Evolutionary conservation across 345 rosid genomes (phyloP).

Genomic region (Hibiscus tridactylites): DNA sequence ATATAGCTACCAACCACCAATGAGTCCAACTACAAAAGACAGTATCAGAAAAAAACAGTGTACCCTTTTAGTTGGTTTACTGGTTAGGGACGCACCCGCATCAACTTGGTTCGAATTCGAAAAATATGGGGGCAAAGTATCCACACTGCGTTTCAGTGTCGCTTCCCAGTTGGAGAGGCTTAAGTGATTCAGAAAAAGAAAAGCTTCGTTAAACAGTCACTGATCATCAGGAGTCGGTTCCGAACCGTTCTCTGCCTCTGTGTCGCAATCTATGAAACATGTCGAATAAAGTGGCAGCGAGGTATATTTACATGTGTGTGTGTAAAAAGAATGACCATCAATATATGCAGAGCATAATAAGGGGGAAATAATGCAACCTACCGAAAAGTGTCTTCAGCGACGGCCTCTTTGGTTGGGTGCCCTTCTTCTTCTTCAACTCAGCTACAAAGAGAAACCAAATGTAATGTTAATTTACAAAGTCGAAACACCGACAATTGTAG

Average conservation of each 20-base stretch:
- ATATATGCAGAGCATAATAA: not conserved
- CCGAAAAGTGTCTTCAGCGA: slow-evolving; percentile 77
- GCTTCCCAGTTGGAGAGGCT: slow-evolving; percentile 30
- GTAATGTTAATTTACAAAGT: not conserved
- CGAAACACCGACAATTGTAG: not conserved
- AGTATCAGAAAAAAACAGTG: not conserved
- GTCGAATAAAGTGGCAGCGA: not conserved
- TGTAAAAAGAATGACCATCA: not conserved
- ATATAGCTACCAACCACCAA: slow-evolving; percentile 1
- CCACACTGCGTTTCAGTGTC: slow-evolving; percentile 22
- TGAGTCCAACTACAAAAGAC: not conserved
- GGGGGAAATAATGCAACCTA: slow-evolving; percentile 14
- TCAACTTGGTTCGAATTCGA: not conserved
- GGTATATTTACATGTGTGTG: not conserved
- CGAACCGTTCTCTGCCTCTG: slow-evolving; percentile 37
- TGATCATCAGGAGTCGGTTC: slow-evolving; percentile 20
- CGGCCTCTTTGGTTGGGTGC: slow-evolving; percentile 54
- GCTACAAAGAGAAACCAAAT: slow-evolving; percentile 29
- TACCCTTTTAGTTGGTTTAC: not conserved
- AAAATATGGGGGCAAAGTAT: slow-evolving; percentile 1
- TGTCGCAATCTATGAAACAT: slow-evolving; percentile 34
- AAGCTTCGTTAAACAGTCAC: slow-evolving; percentile 35
- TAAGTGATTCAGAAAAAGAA: slow-evolving; percentile 21
- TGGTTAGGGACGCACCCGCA: not conserved
- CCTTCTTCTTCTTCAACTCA: slow-evolving; percentile 60